Conservation (phyloP, 306 rosid species). For the Prosopis cineraria region DNA sequence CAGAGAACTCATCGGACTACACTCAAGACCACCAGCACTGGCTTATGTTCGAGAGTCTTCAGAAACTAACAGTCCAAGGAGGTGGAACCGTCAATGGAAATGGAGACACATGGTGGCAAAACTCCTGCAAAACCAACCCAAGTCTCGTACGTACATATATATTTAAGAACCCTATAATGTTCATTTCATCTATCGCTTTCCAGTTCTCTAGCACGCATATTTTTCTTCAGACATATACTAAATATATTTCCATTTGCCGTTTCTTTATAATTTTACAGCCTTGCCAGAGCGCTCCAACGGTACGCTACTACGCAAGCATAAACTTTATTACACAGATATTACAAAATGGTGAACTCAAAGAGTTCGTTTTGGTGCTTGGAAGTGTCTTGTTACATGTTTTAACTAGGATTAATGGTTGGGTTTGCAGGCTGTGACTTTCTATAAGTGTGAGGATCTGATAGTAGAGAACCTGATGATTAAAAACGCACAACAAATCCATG, state of each 20-base stretch:
- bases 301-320: conserved; percentile 30
- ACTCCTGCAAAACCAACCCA: conserved; percentile 58
- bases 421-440: conserved; percentile 53
- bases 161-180: neutral
- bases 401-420: neutral
- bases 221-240: neutral
- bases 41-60: conserved; percentile 53
- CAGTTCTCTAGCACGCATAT: neutral
- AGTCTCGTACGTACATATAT: conserved; percentile 28
- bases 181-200: neutral
- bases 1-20: conserved; percentile 52
- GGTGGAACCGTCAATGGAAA: conserved; percentile 79
- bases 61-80: conserved; percentile 51
- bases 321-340: neutral
- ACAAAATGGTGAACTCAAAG: neutral
- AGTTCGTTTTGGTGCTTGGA: neutral
- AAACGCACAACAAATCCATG: conserved; percentile 49
- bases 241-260: neutral
- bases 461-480: conserved; percentile 40
- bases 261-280: conserved; percentile 44
- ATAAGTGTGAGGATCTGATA: conserved; percentile 29
- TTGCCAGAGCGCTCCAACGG: conserved; percentile 67
- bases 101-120: conserved; percentile 76
- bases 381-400: no score
- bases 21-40: conserved; percentile 43